Evolutionary conservation across 495 filamentous ascomycete species (phyloP), one percentile per base, ranked within the genome.

Genomic region (Xylaria nigripes): DNA sequence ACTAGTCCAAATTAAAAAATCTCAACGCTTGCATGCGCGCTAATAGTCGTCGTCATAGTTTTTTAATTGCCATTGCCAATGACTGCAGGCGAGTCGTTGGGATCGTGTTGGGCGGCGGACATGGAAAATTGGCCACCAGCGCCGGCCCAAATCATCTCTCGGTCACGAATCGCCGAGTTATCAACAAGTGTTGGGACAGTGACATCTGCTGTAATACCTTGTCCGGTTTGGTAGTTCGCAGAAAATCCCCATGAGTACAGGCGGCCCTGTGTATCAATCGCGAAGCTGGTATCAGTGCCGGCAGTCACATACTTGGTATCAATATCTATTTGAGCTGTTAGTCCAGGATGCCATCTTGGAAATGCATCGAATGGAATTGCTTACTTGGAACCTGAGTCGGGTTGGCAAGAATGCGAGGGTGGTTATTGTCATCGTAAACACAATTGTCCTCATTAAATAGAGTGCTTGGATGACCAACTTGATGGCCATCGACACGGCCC

Each of bases 201-300:
- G 22, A 86, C 65, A 55, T 82, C 79, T 8, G 80, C 78, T 2
- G 62, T 70, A 9, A 70, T 73, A 0, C 80, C 81, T 30, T 73
- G 76, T 1, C 83, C 84, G n/a, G 79, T 79, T 66, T 87, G 84
- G 57, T 81, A 84, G 48, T 77, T 79, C 10, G 70, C 70, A n/a
- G 74, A 79, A 66, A 85, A 86, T 0, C 85, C 85, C 86, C 85
- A 88, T n/a, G 75, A 75, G 55, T 76, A 84, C 3, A 82, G 81
- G 34, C 70, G 70, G 7, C 84, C 81, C 2, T 70, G 70, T 12
- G 61, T 67, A 21, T 74, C 72, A 47, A 87, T 66, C 3, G 73
- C 80, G 53, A 88, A 69, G 46, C 73, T 78, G 52, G 81, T 82
- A 49, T 86, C 79, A 1, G 72, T 71, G 15, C 77, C 80, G 30